These are phyloP conservation scores for Tephrocybe sp. DNA, from an alignment of 768 basidiomycete species.

Conservation along the genomic window DNA sequence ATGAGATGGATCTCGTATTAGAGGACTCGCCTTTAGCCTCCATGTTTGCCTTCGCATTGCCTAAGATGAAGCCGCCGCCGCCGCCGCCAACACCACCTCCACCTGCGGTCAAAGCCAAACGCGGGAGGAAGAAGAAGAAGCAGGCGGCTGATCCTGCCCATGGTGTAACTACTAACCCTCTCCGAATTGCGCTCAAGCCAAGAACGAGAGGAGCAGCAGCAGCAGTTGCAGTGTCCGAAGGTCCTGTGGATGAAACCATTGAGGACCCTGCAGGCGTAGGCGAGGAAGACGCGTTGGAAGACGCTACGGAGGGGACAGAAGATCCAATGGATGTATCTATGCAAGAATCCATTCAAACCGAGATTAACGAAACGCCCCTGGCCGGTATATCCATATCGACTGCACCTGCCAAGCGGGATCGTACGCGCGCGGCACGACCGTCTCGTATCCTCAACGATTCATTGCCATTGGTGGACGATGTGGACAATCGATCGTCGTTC, in stretches of 20 bases:
- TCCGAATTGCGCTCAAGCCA: neutral
- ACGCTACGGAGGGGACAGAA: constrained; percentile 11
- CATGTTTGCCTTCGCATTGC: constrained; percentile 67
- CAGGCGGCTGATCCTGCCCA: neutral
- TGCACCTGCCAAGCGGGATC: constrained; percentile 25
- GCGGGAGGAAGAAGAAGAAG: constrained; percentile 34
- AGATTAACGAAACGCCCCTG: constrained; percentile 28
- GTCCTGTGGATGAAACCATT: constrained; percentile 16
- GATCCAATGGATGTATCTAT: constrained; percentile 17
- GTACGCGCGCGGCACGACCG: constrained; percentile 13
- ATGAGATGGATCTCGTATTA: constrained; percentile 53
- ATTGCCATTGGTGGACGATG: constrained; percentile 63
- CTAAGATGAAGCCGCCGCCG: constrained; percentile 50
- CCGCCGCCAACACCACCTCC: constrained; percentile 51
- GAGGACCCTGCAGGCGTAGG: constrained; percentile 13
- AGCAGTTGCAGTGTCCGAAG: neutral
- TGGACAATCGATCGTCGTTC: constrained; percentile 74
- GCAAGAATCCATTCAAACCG: neutral
- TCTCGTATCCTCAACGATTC: constrained; percentile 25
- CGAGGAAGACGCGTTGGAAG: neutral
- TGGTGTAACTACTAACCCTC: neutral
- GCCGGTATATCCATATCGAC: constrained; percentile 37
- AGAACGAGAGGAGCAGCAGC: neutral
- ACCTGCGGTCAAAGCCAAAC: constrained; percentile 38
- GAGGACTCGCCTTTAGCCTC: constrained; percentile 58